Conservation (phyloP, 139 green algal genomes). For the Gonium pectorale region DNA sequence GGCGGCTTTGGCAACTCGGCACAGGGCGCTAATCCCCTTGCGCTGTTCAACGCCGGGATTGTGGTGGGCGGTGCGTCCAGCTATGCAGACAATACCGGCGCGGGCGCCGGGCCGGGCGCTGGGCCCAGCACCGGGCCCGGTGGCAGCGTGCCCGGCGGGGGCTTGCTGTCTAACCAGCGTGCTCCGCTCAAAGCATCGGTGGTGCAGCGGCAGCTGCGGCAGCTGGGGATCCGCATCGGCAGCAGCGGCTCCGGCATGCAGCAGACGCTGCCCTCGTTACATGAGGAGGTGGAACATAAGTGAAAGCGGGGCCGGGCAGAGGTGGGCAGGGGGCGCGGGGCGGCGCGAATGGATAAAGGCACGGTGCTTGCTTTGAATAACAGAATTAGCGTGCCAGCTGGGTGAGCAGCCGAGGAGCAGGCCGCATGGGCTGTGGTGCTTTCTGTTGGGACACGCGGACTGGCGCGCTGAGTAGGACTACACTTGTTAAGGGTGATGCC, state of each 20-base stretch:
- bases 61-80: constrained; percentile 2
- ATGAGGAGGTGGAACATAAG: constrained; percentile 24
- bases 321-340: neutral
- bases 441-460: too few species aligned
- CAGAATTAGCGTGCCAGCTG: too few species aligned
- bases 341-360: too few species aligned
- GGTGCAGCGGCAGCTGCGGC: constrained; percentile 10
- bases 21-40: constrained; percentile 11
- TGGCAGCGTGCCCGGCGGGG: neutral
- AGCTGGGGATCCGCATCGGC: constrained; percentile 8
- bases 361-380: too few species aligned
- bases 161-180: too few species aligned
- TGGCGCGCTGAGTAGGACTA: too few species aligned
- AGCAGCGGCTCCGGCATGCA: neutral
- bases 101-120: too few species aligned
- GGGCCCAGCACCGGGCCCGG: neutral
- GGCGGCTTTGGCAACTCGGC: too few species aligned
- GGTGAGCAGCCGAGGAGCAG: too few species aligned
- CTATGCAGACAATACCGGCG: too few species aligned
- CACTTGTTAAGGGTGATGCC: too few species aligned
- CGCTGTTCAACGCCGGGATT: constrained; percentile 18
- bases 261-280: neutral
- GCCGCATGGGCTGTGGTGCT: too few species aligned
- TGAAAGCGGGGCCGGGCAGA: neutral
- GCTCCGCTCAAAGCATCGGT: neutral